Base-by-base conservation (phyloP, 2,329 filamentous ascomycete species). In the Capronia americana region DNA sequence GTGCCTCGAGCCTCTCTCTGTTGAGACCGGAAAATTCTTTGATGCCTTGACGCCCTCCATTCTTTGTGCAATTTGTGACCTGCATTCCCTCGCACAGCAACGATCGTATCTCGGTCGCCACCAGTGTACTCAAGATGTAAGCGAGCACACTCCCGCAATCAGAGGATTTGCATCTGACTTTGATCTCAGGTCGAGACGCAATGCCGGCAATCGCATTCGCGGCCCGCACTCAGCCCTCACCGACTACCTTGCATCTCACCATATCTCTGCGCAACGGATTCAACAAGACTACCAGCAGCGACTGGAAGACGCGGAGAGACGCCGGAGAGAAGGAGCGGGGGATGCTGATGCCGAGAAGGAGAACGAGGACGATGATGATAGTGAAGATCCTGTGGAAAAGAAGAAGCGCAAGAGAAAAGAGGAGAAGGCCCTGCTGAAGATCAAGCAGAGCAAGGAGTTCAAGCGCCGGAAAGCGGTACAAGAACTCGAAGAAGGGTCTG, bases 221-320 rank as follows among this genome's bases (percentile, higher is more conserved):
- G 84, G 84, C 2, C 87, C 87, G 77, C 88, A 88, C 71, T 90
- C 87, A 65, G 88, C 88, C 12, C 79, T 90, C 73, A 90, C 88
- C 6, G 87, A 90, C 74, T 90, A 90, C 72, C 79, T 90, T 61
- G 88, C 88, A 80, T 85, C 87, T 17, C 88, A 89, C 78, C 88
- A 89, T 73, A 89, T 89, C 72, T 89, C 87, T 8, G 87, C 87
- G 2, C 81, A 82, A 61, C 86, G 88, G 72, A 89, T 90, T 67
- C 83, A 84, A 54, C 79, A 86, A 71, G 86, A 87, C 59, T 86
- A 87, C 73, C 82, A 83, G 67, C 81, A 83, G 63, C 84, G 87
- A 41, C 73, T 83, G 23, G 78, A 79, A 71, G 79, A 85, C 69
- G 82, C 83, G 48, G 79, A 82, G 64, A 77, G 77, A 60, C 75